Evolutionary conservation across 768 basidiomycete genomes (phyloP), one percentile per base, ranked within the genome.

Genomic region (Tricholoma flavovirens): DNA sequence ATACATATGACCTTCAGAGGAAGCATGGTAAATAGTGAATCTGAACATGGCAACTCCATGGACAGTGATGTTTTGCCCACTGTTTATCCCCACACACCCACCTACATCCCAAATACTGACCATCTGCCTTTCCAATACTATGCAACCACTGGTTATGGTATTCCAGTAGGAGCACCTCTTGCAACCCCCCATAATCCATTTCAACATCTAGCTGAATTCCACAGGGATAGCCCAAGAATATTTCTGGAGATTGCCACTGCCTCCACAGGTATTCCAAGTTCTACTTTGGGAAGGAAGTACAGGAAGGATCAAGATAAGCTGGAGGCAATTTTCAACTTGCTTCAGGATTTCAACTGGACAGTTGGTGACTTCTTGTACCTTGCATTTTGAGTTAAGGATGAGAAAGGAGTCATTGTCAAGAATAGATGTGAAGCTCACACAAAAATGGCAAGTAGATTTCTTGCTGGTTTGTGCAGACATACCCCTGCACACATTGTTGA

Each of bases 401-500:
- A 26, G 15, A 11, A 33, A n/a, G 48, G 48, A 11, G 7, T 2
- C 3, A 26, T 6, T 1, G 15, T 49, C 40, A 42, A 42, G 40
- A 11, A 19, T 11, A 6, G 19, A 11, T 21, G 32, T 33, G 32
- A 29, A 15, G 12, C 26, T 14, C 48, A 52, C 14, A 19, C n/a
- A 36, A n/a, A 35, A 8, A 52, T 36, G 33, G 40, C 40, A 42
- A 29, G 51, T 14, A 38, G n/a, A 8, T 33, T 33, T 15, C n/a
- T 29, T 17, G 32, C 1, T n/a, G 21, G 30, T 3, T 40, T 36
- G 3, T 52, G 51, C 29, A 26, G n/a, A 24, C 49, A 59, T 24
- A 33, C 56, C 12, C 53, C 62, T 10, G 48, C 51, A 12, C 21
- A 49, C n/a, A 60, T 65, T 33, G 11, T 62, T 14, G 32, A 57